Evolutionary conservation across 768 basidiomycete genomes (phyloP).

Genomic region (Mycena pura): DNA sequence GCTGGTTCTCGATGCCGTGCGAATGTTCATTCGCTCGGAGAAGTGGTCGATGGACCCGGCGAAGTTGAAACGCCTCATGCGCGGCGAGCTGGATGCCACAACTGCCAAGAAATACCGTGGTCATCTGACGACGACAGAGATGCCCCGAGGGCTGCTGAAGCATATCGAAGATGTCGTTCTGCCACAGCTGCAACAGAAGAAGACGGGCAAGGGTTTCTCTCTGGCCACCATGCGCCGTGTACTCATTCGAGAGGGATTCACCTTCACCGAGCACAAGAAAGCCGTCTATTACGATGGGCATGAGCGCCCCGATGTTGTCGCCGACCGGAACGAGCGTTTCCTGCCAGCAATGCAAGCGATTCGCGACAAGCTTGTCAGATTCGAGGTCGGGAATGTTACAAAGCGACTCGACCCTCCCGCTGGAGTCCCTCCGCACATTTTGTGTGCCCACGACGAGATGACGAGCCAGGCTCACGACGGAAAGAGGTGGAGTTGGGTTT

Average conservation of each 20-base stretch:
- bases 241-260: conserved; percentile 38
- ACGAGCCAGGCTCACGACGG: conserved; percentile 22
- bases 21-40: conserved; percentile 38
- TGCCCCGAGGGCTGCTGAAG: conserved; percentile 30
- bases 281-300: conserved; percentile 26
- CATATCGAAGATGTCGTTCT: conserved; percentile 34
- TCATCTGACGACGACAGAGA: conserved; percentile 19
- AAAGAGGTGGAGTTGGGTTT: conserved; percentile 39
- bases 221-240: conserved; percentile 39
- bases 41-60: conserved; percentile 45
- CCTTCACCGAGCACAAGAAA: conserved; percentile 29
- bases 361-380: not conserved
- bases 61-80: conserved; percentile 36
- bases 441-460: conserved; percentile 14
- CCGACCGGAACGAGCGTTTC: conserved; percentile 4
- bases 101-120: conserved; percentile 36
- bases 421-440: not conserved
- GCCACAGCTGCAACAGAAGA: conserved; percentile 20
- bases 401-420: conserved; percentile 9
- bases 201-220: conserved; percentile 37
- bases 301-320: conserved; percentile 23
- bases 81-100: conserved; percentile 33
- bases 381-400: not conserved
- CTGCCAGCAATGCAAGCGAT: conserved; percentile 13
- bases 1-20: conserved; percentile 33